Percentiles rank a stretch among this genome's conserved stretches.
These are phyloP conservation scores for Acmispon strigosus DNA, from an alignment of 306 rosid genomes.

Conservation along the genomic window DNA sequence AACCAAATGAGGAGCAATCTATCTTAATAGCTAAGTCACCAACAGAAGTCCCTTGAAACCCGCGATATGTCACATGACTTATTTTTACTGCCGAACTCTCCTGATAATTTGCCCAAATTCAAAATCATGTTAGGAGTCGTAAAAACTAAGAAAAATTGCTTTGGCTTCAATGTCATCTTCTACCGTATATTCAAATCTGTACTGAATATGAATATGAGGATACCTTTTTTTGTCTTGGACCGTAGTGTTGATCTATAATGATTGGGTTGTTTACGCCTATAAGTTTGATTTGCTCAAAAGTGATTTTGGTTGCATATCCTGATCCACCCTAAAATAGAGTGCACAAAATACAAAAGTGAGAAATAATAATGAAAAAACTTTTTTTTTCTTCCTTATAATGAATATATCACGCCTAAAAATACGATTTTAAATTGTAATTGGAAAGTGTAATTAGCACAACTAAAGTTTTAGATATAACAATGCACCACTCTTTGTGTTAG, in stretches of 20 bases:
- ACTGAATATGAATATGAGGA: not conserved
- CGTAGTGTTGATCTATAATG: conserved; percentile 28
- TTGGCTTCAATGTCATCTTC: no score
- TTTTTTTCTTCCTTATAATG: no score
- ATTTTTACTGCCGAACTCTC: not conserved
- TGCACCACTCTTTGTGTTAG: not conserved
- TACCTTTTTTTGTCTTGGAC: not conserved
- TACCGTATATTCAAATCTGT: no score
- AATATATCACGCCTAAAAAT: no score
- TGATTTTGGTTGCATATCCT: conserved; percentile 36
- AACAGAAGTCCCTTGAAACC: conserved; percentile 16
- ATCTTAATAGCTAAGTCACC: conserved; percentile 14
- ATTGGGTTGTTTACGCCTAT: not conserved
- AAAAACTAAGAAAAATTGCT: no score
- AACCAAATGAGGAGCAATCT: conserved; percentile 1
- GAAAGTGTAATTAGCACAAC: no score
- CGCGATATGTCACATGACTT: conserved; percentile 16
- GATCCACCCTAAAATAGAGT: conserved; percentile 27
- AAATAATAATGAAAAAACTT: no score
- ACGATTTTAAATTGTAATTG: no score
- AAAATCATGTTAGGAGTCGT: no score
- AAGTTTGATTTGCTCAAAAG: conserved; percentile 25
- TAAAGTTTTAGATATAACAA: no score
- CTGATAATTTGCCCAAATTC: not conserved
- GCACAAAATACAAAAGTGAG: not conserved